Base-by-base conservation (phyloP, 75 land plant species). In the Cupressus sempervirens region DNA sequence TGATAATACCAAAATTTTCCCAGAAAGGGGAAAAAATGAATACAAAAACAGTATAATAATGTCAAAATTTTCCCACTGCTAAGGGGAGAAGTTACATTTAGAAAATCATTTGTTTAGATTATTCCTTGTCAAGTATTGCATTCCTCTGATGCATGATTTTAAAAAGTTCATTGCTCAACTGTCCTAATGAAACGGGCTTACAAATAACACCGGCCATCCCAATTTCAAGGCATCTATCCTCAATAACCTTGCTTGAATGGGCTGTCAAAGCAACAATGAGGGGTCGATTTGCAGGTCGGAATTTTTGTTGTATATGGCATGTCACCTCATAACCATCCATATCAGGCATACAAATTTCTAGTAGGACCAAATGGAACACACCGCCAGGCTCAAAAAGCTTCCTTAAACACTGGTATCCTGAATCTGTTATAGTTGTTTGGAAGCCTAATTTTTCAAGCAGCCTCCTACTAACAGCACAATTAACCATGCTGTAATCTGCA, bases 291-390 rank as follows among this genome's bases (percentile, higher is more conserved):
- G 86, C 88, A 52, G 93, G 91, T 20, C 90, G 83, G 65, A 91
- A 87, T 54, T 92, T 94, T 86, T 87, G 84, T 70, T 90, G 87
- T 65, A 96, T 94, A 73, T 91, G 90, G 74, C 72, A 75, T 2
- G 99, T 91, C 10, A 95, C 94, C 13, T 95, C 95, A 85, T 93
- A 97, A 10, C 99, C 98, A 83, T 97, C 99, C 94, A 95, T 90
- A 82, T 95, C 92, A 16, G 93, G 93, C 95, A 97, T 94, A 82
- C 95, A 90, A 68, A 94, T 85, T 81, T 95, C 99, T 65, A 97
- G 81, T 5, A 95, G 12, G 5, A 97, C 86, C 30, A 97, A 86
- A 45, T 87, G 79, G 83, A 84, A 93, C n/a, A 85, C 48, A 38
- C 87, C 85, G 20, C 88, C 90, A 3, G 91, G 85, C 32, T 86